Evolutionary conservation across 306 rosid genomes (phyloP).

Genomic region (Hylodesmum podocarpum): DNA sequence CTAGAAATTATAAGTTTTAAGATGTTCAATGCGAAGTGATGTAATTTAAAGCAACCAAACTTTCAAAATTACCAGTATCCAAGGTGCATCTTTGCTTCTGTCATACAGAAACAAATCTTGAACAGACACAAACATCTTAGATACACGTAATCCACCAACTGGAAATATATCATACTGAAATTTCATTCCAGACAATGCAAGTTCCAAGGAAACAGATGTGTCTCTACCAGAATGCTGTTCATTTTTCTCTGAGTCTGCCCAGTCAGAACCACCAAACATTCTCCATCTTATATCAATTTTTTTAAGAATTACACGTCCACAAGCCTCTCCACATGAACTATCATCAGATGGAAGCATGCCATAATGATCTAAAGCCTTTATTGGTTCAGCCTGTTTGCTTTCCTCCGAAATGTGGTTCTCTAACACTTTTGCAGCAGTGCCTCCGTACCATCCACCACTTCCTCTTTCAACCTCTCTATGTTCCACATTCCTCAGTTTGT

Average conservation of each 20-base stretch:
- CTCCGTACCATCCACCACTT: conserved; percentile 78
- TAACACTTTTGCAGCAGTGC: conserved; percentile 48
- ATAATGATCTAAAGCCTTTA: conserved; percentile 35
- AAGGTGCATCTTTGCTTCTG: conserved; percentile 80
- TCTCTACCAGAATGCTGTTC: conserved; percentile 63
- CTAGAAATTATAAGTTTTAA: conserved; percentile 22
- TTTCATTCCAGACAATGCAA: conserved; percentile 65
- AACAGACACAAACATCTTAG: conserved; percentile 75
- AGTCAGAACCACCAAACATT: conserved; percentile 82
- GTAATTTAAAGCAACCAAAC: conserved; percentile 13
- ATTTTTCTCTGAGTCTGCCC: conserved; percentile 45
- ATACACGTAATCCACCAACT: conserved; percentile 67
- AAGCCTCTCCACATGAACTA: conserved; percentile 38
- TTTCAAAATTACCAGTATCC: conserved; percentile 72
- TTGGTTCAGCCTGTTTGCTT: conserved; percentile 31
- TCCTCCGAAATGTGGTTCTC: conserved; percentile 78
- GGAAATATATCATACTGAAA: conserved; percentile 77
- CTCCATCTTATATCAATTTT: conserved; percentile 82
- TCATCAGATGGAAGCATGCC: conserved; percentile 43
- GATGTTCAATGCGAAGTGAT: conserved; percentile 3
- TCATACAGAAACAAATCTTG: conserved; percentile 80
- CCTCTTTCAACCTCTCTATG: conserved; percentile 54
- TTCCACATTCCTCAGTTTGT: conserved; percentile 37
- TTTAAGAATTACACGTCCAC: conserved; percentile 70
- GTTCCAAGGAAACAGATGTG: conserved; percentile 57